Percentiles rank a stretch among this genome's conserved stretches.
These are phyloP conservation scores for Ophiostoma ips DNA, from an alignment of 2,329 filamentous ascomycete genomes.

Conservation along the genomic window DNA sequence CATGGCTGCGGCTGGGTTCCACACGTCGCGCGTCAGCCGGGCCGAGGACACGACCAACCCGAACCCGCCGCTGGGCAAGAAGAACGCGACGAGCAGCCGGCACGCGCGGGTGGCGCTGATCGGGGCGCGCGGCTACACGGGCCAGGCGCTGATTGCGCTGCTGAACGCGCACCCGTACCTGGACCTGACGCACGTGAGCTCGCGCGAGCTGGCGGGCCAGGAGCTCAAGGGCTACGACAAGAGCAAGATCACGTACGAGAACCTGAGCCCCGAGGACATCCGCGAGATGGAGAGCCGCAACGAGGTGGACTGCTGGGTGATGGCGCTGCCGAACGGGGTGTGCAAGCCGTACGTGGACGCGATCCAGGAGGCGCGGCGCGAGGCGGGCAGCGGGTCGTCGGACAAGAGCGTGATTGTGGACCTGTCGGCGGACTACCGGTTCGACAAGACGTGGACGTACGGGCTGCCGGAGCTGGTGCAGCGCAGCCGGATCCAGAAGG, in stretches of 20 bases:
- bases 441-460: slow-evolving; percentile 76
- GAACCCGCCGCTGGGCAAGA: slow-evolving; percentile 78
- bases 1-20: slow-evolving; percentile 8
- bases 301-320: slow-evolving; percentile 90
- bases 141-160: slow-evolving; percentile 76
- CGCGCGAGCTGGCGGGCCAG: slow-evolving; percentile 78
- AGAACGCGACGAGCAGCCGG: slow-evolving; percentile 70
- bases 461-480: slow-evolving; percentile 76
- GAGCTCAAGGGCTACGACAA: slow-evolving; percentile 83
- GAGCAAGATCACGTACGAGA: slow-evolving; percentile 84
- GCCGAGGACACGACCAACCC: slow-evolving; percentile 61
- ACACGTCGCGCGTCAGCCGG: slow-evolving; percentile 23
- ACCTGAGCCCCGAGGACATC: slow-evolving; percentile 74
- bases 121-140: slow-evolving; percentile 85
- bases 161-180: slow-evolving; percentile 80
- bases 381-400: slow-evolving; percentile 8
- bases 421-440: slow-evolving; percentile 92
- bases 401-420: slow-evolving; percentile 71
- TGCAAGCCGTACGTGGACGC: slow-evolving; percentile 91
- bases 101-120: slow-evolving; percentile 76
- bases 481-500: slow-evolving; percentile 60
- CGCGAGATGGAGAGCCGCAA: slow-evolving; percentile 70
- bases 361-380: slow-evolving; percentile 54
- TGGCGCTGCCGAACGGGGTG: slow-evolving; percentile 90
- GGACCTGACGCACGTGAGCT: slow-evolving; percentile 84